These are phyloP conservation scores for Bipolaris zeicola DNA, from an alignment of 2,329 filamentous ascomycete genomes.

Conservation along the genomic window DNA sequence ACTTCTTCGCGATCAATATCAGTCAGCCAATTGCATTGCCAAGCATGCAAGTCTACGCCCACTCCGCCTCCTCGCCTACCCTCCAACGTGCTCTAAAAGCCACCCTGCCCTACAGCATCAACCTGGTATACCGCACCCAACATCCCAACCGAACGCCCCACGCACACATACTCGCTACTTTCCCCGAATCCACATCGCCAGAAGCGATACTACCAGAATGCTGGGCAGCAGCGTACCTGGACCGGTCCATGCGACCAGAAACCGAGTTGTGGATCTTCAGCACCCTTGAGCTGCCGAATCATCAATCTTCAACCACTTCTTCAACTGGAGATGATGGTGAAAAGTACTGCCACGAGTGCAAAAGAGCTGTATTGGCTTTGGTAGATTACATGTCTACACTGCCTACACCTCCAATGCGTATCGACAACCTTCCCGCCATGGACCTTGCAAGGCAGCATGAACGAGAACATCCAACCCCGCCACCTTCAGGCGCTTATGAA, in stretches of 20 bases:
- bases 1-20: neutral
- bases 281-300: conserved; percentile 31
- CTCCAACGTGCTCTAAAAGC: conserved; percentile 57
- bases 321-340: neutral
- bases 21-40: neutral
- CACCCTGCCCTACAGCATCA: conserved; percentile 64
- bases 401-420: conserved; percentile 33
- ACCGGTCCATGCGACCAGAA: conserved; percentile 65
- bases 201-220: conserved; percentile 33
- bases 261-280: conserved; percentile 69
- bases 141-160: conserved; percentile 55
- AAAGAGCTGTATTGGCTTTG: conserved; percentile 35
- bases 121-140: conserved; percentile 67
- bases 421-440: conserved; percentile 31
- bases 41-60: conserved; percentile 23
- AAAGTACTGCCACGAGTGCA: conserved; percentile 36
- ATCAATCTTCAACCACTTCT: conserved; percentile 13
- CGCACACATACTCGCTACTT: conserved; percentile 45
- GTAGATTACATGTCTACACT: conserved; percentile 38
- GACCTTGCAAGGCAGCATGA: conserved; percentile 39
- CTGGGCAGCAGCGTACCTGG: conserved; percentile 66
- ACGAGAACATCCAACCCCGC: conserved; percentile 31
- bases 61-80: conserved; percentile 52
- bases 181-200: conserved; percentile 35
- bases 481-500: conserved; percentile 26